phyloP scores from a whole-genome alignment of 495 filamentous ascomycete species.

The Penicillium roqueforti region DNA sequence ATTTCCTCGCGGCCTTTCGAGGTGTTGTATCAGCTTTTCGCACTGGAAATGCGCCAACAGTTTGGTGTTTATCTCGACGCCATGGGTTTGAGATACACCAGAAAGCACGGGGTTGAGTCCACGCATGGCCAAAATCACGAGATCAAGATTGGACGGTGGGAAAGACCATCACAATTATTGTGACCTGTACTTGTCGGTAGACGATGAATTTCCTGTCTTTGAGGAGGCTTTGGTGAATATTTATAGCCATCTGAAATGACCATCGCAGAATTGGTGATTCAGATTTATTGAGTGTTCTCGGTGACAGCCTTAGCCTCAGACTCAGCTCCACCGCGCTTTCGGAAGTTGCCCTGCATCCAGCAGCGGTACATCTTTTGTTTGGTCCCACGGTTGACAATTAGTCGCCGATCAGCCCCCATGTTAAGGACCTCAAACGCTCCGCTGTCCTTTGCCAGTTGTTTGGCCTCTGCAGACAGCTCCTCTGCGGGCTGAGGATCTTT shows the following conservation, averaged over 20 bases:
- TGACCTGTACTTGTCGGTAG: neutral
- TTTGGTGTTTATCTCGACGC: neutral
- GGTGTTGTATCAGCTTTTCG: neutral
- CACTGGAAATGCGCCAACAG: neutral
- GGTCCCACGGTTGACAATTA: slow-evolving; percentile 86
- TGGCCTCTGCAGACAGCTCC: slow-evolving; percentile 5
- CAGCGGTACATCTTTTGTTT: slow-evolving; percentile 97
- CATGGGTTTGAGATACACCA: neutral
- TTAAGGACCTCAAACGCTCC: slow-evolving; percentile 61
- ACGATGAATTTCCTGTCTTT: neutral
- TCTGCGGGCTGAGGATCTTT: slow-evolving; percentile 10
- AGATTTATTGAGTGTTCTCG: slow-evolving; percentile 13
- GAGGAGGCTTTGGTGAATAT: neutral
- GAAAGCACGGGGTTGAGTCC: neutral
- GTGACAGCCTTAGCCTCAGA: neutral
- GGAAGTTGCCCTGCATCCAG: slow-evolving; percentile 89
- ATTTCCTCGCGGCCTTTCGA: neutral
- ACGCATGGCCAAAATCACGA: neutral
- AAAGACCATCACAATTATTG: neutral
- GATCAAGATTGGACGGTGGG: neutral
- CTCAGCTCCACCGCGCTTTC: slow-evolving; percentile 50
- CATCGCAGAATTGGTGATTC: neutral
- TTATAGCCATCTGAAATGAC: neutral
- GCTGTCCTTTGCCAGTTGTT: slow-evolving; percentile 13
- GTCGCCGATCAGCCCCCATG: slow-evolving; percentile 74